phyloP scores from a whole-genome alignment of 345 rosid species.

The Brassica napus region DNA sequence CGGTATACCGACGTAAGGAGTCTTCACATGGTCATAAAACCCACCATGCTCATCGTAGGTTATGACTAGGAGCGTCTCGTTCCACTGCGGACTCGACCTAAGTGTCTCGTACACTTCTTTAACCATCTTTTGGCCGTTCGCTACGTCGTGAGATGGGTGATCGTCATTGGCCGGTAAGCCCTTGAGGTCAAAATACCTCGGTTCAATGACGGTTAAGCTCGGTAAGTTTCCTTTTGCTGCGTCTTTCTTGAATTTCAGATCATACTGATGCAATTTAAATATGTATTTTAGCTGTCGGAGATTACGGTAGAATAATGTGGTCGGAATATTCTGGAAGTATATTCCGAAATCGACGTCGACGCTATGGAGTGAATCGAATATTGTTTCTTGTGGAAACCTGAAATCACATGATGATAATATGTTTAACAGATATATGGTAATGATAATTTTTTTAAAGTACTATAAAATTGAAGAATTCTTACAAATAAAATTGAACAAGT shows the following conservation, averaged over 20 bases:
- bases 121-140: conserved; percentile 75
- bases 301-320: conserved; percentile 81
- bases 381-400: conserved; percentile 77
- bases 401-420: not conserved
- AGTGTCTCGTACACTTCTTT: conserved; percentile 88
- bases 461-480: no score
- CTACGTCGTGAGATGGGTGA: conserved; percentile 95
- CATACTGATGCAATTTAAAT: conserved; percentile 64
- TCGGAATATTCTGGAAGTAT: conserved; percentile 80
- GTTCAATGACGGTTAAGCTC: conserved; percentile 77
- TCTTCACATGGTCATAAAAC: conserved; percentile 86
- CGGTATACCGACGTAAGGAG: conserved; percentile 75
- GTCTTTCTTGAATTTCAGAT: conserved; percentile 64
- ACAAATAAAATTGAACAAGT: not conserved
- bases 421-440: not conserved
- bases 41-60: conserved; percentile 98
- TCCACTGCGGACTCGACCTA: conserved; percentile 94
- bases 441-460: not conserved
- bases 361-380: conserved; percentile 80
- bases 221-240: conserved; percentile 77
- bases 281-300: conserved; percentile 82
- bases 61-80: conserved; percentile 76
- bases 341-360: conserved; percentile 65
- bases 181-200: conserved; percentile 77
- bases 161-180: conserved; percentile 83